Evolutionary conservation across 2,329 filamentous ascomycete species (phyloP).

Genomic region (Ascomycota sp.): DNA sequence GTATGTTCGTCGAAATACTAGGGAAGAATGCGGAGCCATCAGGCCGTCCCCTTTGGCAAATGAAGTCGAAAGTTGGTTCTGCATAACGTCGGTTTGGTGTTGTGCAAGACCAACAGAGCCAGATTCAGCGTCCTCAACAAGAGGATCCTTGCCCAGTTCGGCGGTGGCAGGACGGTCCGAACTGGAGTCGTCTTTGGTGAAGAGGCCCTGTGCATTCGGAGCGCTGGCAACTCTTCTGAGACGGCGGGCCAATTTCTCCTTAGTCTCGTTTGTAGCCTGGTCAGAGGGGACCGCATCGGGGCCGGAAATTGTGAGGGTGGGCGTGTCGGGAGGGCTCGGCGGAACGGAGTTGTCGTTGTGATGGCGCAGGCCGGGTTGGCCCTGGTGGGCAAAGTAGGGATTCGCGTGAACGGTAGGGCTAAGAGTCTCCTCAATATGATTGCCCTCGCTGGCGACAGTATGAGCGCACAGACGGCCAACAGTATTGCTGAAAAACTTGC

Average conservation of each 20-base stretch:
- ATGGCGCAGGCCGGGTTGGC: slow-evolving; percentile 78
- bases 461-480: slow-evolving; percentile 75
- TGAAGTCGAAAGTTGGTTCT: slow-evolving; percentile 16
- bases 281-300: slow-evolving; percentile 42
- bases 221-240: slow-evolving; percentile 86
- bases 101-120: slow-evolving; percentile 18
- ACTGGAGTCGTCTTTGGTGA: slow-evolving; percentile 26
- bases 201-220: slow-evolving; percentile 88
- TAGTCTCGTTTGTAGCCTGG: slow-evolving; percentile 56
- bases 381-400: slow-evolving; percentile 93
- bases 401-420: slow-evolving; percentile 90
- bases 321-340: slow-evolving; percentile 80
- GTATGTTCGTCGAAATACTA: slow-evolving; percentile 83
- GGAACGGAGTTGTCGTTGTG: slow-evolving; percentile 88
- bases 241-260: slow-evolving; percentile 86
- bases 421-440: slow-evolving; percentile 68
- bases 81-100: slow-evolving; percentile 8
- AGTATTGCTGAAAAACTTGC: slow-evolving; percentile 68
- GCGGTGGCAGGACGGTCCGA: slow-evolving; percentile 58
- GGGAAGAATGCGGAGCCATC: slow-evolving; percentile 41
- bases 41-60: slow-evolving; percentile 23
- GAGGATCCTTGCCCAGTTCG: slow-evolving; percentile 67
- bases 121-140: slow-evolving; percentile 28
- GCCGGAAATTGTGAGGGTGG: slow-evolving; percentile 52
- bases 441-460: slow-evolving; percentile 83